Conservation (phyloP, 2,329 filamentous ascomycete species). For the Zymoseptoria tritici region DNA sequence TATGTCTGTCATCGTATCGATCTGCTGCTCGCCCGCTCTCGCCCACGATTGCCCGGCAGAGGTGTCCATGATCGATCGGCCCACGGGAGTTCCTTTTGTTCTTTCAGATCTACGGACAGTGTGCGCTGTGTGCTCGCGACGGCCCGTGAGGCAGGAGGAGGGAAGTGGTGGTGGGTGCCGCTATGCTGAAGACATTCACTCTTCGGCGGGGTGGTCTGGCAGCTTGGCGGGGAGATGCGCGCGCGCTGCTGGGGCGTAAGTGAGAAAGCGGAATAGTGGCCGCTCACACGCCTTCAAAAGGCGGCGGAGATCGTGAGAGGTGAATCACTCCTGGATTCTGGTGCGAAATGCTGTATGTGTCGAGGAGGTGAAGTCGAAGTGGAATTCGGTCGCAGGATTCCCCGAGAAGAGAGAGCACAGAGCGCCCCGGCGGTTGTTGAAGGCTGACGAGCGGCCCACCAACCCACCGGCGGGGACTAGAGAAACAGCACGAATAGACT, state of each 20-base stretch:
- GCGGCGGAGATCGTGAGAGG: neutral
- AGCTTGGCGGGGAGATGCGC: neutral
- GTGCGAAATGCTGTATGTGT: neutral
- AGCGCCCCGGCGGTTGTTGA: neutral
- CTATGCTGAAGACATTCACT: neutral
- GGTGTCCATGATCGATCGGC: conserved; percentile 19
- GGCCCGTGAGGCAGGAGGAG: neutral
- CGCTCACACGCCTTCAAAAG: neutral
- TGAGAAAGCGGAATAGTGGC: neutral
- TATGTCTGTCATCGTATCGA: conserved; percentile 36
- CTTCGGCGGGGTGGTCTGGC: neutral
- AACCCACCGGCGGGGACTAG: neutral
- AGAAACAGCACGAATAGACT: neutral
- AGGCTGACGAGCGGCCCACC: neutral
- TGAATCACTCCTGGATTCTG: neutral
- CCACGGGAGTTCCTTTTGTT: neutral
- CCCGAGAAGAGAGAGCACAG: neutral
- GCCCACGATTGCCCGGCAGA: conserved; percentile 31
- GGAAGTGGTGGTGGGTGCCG: neutral
- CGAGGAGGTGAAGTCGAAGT: neutral
- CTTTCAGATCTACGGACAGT: neutral
- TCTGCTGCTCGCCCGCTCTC: conserved; percentile 28
- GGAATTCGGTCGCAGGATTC: neutral
- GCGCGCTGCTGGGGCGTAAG: neutral
- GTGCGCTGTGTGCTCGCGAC: neutral